Evolutionary conservation across 2,329 filamentous ascomycete genomes (phyloP).

Genomic region (Cladosporium velox): DNA sequence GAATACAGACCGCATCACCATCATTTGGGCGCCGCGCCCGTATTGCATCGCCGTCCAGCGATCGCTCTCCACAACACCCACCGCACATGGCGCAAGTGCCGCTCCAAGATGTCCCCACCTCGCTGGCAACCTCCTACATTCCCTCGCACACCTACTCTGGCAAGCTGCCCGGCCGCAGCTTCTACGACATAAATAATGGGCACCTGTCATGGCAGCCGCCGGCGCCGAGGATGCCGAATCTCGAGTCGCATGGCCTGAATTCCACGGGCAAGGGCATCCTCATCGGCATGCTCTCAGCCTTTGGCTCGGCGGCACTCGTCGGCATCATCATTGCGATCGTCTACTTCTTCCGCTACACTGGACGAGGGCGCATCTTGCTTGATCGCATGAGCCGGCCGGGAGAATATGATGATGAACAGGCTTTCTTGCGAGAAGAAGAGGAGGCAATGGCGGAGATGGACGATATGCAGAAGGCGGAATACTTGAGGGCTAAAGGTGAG

Average conservation of each 20-base stretch:
- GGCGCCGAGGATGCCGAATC: background rate
- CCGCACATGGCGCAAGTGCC: slow-evolving; percentile 32
- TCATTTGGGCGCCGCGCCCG: background rate
- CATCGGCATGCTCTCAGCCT: slow-evolving; percentile 91
- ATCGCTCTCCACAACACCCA: background rate
- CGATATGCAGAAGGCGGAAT: slow-evolving; percentile 85
- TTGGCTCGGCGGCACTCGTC: slow-evolving; percentile 85
- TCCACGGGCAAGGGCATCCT: slow-evolving; percentile 71
- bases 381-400: slow-evolving; percentile 91
- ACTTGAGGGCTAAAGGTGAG: slow-evolving; percentile 90
- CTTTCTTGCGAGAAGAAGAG: slow-evolving; percentile 88
- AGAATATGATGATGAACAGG: slow-evolving; percentile 97
- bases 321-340: slow-evolving; percentile 76
- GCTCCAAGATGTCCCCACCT: slow-evolving; percentile 27
- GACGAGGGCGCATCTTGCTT: slow-evolving; percentile 83
- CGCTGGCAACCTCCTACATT: slow-evolving; percentile 25
- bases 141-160: slow-evolving; percentile 20
- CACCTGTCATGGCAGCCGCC: slow-evolving; percentile 17
- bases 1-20: background rate
- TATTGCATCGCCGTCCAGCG: slow-evolving; percentile 9
- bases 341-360: slow-evolving; percentile 93
- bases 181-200: background rate
- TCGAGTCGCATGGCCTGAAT: slow-evolving; percentile 28
- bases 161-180: slow-evolving; percentile 2
- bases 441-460: slow-evolving; percentile 96